Evolutionary conservation across 2,329 filamentous ascomycete species (phyloP).

Genomic region (Colletotrichum incanum): DNA sequence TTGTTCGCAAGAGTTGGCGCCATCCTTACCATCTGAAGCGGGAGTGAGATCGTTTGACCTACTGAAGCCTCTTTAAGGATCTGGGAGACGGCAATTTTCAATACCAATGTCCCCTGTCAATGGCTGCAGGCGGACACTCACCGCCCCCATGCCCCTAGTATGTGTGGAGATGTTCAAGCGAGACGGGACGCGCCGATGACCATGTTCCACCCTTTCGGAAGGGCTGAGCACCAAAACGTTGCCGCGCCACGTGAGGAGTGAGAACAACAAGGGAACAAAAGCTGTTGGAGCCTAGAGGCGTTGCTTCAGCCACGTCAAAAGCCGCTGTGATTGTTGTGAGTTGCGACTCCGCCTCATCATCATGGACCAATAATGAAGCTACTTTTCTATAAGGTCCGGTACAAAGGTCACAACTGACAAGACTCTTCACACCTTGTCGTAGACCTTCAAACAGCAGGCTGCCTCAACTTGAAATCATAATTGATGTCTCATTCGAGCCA

Average conservation of each 20-base stretch:
- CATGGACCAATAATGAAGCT: not conserved
- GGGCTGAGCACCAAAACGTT: slow-evolving; percentile 11
- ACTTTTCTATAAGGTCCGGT: too few relatives aligned
- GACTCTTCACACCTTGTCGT: not conserved
- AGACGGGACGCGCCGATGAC: slow-evolving; percentile 1
- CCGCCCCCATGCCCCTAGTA: not conserved
- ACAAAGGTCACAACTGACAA: too few relatives aligned
- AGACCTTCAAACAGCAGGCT: not conserved
- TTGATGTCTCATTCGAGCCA: too few relatives aligned
- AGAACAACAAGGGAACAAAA: not conserved
- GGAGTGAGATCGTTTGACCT: not conserved
- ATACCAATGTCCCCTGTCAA: not conserved
- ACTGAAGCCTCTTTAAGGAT: slow-evolving; percentile 28
- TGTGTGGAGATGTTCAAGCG: slow-evolving; percentile 8
- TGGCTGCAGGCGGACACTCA: not conserved
- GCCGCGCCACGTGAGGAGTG: slow-evolving; percentile 12
- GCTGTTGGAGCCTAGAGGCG: not conserved
- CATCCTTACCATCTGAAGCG: not conserved
- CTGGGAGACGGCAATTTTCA: not conserved
- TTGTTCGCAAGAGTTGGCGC: not conserved
- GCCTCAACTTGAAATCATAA: not conserved
- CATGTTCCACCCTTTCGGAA: slow-evolving; percentile 6
- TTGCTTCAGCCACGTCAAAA: slow-evolving; percentile 2
- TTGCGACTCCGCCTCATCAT: not conserved
- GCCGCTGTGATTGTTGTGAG: not conserved